Evolutionary conservation across 768 basidiomycete species (phyloP), one percentile per base, ranked within the genome.

Genomic region (Phylloporus sp.): DNA sequence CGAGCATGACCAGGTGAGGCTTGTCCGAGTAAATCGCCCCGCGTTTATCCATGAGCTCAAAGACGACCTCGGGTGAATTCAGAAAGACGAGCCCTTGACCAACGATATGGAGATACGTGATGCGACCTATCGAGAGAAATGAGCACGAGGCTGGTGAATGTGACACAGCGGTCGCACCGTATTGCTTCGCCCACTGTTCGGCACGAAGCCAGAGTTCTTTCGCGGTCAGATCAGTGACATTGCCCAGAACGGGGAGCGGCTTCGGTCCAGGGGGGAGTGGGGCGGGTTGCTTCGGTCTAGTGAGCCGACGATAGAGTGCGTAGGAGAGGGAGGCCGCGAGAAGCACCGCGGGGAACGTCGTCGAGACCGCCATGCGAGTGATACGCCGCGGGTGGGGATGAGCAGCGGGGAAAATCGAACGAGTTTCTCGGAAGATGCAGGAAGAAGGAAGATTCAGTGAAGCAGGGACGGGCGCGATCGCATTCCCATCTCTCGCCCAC

Each of bases 11-110:
- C 20, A 86, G 68, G 21, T 69, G 66, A 0, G 84, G 84, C 61
- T 83, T 85, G 67, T 88, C 87, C 8, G 86, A 81, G 62, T 88
- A 89, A 23, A 86, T 80, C 9, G 75, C 68, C 7, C 85, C 83
- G 24, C 79, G 76, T 58, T 78, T 83, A 45, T 89, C 86, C 53
- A 90, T 67, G 45, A 90, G 65, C 28, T 87, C 86, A 31, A 71
- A 69, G 0, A 74, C 76, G 0, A 73, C 80, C 29, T 82, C 74
- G 7, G 74, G 72, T 27, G 75, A 76, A 64, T 81, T 84, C 42
- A 88, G 56, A 64, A 89, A 83, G 24, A 88, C 69, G 27, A 90
- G 74, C 2, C 78, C 75, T 49, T 85, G 78, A 0, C 84, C 82
- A 38, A 84, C 71, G 20, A 85, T 65, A 53, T 82, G 80, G 28